Base-by-base conservation (phyloP, 805 yeast genomes). In the Candida xiaguanensis region DNA sequence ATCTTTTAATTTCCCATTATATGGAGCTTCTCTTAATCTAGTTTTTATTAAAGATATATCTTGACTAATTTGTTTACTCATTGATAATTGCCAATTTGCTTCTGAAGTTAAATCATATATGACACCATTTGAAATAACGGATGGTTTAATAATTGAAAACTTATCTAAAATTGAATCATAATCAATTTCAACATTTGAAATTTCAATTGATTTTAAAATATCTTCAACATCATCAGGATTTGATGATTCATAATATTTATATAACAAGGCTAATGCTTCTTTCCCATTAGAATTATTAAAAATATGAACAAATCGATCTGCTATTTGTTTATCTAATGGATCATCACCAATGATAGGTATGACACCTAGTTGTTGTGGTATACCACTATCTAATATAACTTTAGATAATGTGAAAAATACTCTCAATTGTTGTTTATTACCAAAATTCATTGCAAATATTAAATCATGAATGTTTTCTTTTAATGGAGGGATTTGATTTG, bases 311-410 rank as follows among this genome's bases (percentile, higher is more conserved):
- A 67, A 63, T 36, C 40, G 46, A 32, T 61, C 50, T 1, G 70
- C 65, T 13, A 67, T 31, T 6, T 33, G 29, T 5, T 50, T 46
- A 39, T 65, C 72, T 16, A 46, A 36, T 8, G 51, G 51, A 15
- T 59, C 62, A 5, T 46, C 50, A 1, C 54, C 58, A 7, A 59
- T 52, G 2, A 84, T 42, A 0, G 98, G 95, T n/a, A 91, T 65
- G 2, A 91, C 45, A 5, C 97, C 99, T 37, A 91, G 53, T 57
- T 90, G 83, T 47, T 89, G 84, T 0, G 96, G 86, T 13, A 85
- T 70, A 1, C 78, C 77, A 31, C 76, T 72, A 9, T 72, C 66
- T n/a, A 79, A 51, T 2, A 79, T 63, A 2, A 75, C 58, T 18
- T 70, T 67, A 2, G 82, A 50, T 24, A 79, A 64, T 7, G 81